Percentiles rank a stretch among this genome's conserved stretches.
Evolutionary conservation across 1,284 basidiomycete species (phyloP).

Genomic region (Dichomitus squalens): DNA sequence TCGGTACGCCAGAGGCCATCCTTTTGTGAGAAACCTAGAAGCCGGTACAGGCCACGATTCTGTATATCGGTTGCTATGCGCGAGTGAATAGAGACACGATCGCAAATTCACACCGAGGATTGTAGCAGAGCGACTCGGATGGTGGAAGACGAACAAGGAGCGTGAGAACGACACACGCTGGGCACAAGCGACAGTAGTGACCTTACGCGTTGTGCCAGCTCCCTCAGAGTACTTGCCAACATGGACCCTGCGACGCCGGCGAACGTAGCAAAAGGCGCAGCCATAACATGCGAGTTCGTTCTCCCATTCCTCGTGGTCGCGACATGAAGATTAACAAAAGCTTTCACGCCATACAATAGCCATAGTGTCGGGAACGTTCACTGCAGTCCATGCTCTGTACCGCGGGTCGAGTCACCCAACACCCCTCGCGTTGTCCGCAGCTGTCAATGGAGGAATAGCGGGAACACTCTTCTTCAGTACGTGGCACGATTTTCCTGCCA

Average conservation of each 20-base stretch:
- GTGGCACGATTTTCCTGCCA: slow-evolving; percentile 26
- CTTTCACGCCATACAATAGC: slow-evolving; percentile 37
- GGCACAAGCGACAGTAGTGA: too few relatives aligned
- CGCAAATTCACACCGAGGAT: background rate
- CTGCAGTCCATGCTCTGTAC: slow-evolving; percentile 56
- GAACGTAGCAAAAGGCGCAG: slow-evolving; percentile 55
- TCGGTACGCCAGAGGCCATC: background rate
- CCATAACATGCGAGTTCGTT: slow-evolving; percentile 78
- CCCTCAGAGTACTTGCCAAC: background rate
- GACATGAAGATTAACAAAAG: slow-evolving; percentile 28
- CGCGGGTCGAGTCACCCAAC: slow-evolving; percentile 40
- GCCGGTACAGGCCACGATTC: background rate
- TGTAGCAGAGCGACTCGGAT: too few relatives aligned
- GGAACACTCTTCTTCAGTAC: slow-evolving; percentile 73
- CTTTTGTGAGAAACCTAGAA: background rate
- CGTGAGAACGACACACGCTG: too few relatives aligned
- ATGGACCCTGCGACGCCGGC: slow-evolving; percentile 46
- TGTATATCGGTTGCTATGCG: background rate
- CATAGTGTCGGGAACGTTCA: slow-evolving; percentile 49
- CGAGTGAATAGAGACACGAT: background rate
- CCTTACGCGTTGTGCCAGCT: too few relatives aligned
- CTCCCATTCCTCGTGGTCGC: slow-evolving; percentile 25
- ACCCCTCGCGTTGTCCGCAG: slow-evolving; percentile 51
- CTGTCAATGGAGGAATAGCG: slow-evolving; percentile 66
- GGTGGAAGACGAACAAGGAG: too few relatives aligned